phyloP scores from a whole-genome alignment of 768 basidiomycete genomes.

The Lentinula sp. region DNA sequence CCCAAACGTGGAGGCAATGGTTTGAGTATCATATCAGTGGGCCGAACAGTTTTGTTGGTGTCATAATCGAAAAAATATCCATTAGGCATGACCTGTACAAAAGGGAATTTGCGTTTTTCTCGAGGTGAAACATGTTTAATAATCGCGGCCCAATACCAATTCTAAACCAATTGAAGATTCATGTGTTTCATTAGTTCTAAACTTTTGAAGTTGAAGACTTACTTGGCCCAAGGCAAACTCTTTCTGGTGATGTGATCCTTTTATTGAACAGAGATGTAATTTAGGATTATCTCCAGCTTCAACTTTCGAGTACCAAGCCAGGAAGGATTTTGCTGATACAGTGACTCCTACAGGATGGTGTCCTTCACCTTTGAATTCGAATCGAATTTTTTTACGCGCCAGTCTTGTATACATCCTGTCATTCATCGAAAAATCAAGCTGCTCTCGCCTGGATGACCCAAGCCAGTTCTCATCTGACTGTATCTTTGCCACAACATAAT shows the following conservation, averaged over 20 bases:
- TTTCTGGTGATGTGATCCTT: neutral
- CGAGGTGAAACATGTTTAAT: neutral
- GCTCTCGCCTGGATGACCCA: neutral
- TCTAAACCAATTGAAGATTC: neutral
- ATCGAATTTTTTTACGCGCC: neutral
- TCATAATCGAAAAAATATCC: neutral
- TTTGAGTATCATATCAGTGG: neutral
- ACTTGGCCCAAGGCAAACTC: neutral
- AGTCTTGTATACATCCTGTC: neutral
- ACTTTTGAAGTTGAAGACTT: neutral
- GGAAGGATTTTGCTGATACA: neutral
- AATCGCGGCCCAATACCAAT: neutral
- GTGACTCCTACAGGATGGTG: neutral
- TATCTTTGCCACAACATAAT: neutral
- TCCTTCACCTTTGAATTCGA: neutral
- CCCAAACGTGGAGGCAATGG: constrained; percentile 12
- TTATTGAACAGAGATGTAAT: neutral
- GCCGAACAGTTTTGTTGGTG: neutral
- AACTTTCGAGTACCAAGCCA: neutral
- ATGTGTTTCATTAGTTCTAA: neutral
- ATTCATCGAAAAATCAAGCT: neutral
- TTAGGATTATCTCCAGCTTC: neutral
- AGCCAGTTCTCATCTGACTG: neutral
- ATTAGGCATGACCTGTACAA: neutral
- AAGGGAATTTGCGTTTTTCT: neutral